Base-by-base conservation (phyloP, 768 basidiomycete species). In the Brasilioporus rufonigricans region DNA sequence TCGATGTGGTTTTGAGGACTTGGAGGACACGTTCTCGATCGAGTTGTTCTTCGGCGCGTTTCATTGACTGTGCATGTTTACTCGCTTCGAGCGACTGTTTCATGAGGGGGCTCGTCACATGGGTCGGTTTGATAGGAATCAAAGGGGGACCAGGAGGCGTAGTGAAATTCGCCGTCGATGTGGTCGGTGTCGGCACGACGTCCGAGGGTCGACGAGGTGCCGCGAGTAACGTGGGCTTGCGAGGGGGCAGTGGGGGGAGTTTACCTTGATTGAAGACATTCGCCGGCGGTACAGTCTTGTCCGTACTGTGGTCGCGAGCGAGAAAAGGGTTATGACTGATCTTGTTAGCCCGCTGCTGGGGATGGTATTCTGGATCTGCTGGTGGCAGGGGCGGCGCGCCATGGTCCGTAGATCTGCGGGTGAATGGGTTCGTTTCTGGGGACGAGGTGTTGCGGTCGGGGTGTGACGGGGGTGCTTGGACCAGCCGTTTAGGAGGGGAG, bases 51-150 rank as follows among this genome's bases (percentile, higher is more conserved):
- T 90, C 85, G 0, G 81, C 84, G 45, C 81, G 80, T 69, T 89
- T 88, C 70, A 89, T 74, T 5, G 78, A 79, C 66, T 88, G 84
- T 1, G 81, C 89, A 0, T 81, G 80, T 62, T 88, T 87, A 53
- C 81, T 84, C 7, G 90, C 90, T 49, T 87, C 83, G 1, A 92
- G 72, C 21, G 82, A 84, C 68, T 91, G 88, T 55, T 80, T 80
- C 73, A 89, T 89, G n/a, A 89, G 71, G 0, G 79, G 77, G 12
- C 83, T 86, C 23, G 82, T 83, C 27, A 82, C 70, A 50, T 88
- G 85, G 4, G 58, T 54, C 4, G 70, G 62, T 27, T 53, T 70
- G 26, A 38, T 12, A n/a, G 59, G 73, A 56, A 58, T 64, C 24
- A 65, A 52, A 29, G 68, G 62, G 48, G 61, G 48, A 27, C 51